A percentile compares a stretch with the other conserved stretches of the same genome.
Conservation (phyloP, 208 protist genomes). For the Naegleria fowleri region DNA sequence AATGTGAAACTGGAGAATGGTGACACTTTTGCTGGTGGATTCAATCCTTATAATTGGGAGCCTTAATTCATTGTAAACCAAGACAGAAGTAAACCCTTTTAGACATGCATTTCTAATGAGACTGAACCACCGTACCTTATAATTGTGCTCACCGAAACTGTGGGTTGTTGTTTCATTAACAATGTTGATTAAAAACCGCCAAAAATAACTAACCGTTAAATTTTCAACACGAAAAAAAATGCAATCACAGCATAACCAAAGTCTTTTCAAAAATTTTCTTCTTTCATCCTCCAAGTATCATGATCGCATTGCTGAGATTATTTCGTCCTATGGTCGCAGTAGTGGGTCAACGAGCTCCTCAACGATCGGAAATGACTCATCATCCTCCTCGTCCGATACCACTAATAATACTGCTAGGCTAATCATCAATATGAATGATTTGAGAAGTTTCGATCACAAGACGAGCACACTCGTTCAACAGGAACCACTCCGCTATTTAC, state of each 20-base stretch:
- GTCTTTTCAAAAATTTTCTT: background rate
- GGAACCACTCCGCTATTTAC: conserved; percentile 68
- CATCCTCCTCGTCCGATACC: background rate
- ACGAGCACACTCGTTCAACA: background rate
- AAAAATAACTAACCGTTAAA: background rate
- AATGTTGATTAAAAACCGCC: too few relatives aligned
- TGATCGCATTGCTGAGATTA: background rate
- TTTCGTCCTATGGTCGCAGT: background rate
- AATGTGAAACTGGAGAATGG: too few relatives aligned
- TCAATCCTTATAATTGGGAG: too few relatives aligned
- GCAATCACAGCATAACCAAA: background rate
- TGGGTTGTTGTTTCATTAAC: too few relatives aligned
- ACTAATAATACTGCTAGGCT: background rate
- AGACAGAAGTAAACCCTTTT: too few relatives aligned
- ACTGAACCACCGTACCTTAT: too few relatives aligned
- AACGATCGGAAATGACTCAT: too few relatives aligned
- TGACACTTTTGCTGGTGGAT: too few relatives aligned
- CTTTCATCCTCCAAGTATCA: background rate
- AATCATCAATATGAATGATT: conserved; percentile 10
- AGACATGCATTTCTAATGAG: too few relatives aligned
- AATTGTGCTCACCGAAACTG: too few relatives aligned
- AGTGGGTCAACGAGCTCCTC: too few relatives aligned
- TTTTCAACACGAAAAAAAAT: background rate
- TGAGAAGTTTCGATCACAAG: background rate
- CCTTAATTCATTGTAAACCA: too few relatives aligned